A percentile compares a stretch with the other conserved stretches of the same genome.
phyloP scores from a whole-genome alignment of 1,139 yeast genomes.

The Protomyces inundatus region DNA sequence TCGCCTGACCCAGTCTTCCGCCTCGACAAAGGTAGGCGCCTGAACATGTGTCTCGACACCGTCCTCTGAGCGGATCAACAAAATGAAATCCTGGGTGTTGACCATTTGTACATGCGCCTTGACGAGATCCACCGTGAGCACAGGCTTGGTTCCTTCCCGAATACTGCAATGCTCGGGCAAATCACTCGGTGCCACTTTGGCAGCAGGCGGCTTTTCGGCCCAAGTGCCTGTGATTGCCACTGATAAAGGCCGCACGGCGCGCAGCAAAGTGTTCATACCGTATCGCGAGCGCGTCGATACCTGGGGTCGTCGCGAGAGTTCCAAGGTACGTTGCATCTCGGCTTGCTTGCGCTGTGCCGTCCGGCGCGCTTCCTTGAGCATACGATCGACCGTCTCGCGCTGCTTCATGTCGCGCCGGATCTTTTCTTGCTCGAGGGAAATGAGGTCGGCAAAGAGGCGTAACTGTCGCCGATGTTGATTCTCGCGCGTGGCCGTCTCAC shows the following conservation, averaged over 20 bases:
- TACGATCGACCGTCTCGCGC: slow-evolving; percentile 44
- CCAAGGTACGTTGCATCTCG: slow-evolving; percentile 27
- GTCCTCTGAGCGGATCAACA: slow-evolving; percentile 57
- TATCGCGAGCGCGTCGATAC: slow-evolving; percentile 28
- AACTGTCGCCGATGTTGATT: neutral
- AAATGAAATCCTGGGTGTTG: slow-evolving; percentile 40
- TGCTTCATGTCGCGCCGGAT: slow-evolving; percentile 50
- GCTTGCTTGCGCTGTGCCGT: slow-evolving; percentile 22
- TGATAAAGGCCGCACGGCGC: slow-evolving; percentile 44
- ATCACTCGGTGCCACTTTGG: slow-evolving; percentile 35
- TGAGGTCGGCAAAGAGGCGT: slow-evolving; percentile 42
- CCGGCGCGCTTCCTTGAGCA: slow-evolving; percentile 29
- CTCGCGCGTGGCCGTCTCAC: slow-evolving; percentile 5
- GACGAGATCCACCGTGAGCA: slow-evolving; percentile 19
- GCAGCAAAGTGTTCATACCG: slow-evolving; percentile 38
- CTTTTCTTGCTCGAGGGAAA: slow-evolving; percentile 50
- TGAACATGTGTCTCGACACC: slow-evolving; percentile 63
- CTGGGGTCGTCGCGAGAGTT: slow-evolving; percentile 31
- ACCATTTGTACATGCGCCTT: slow-evolving; percentile 28
- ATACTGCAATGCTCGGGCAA: slow-evolving; percentile 45
- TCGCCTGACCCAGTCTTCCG: slow-evolving; percentile 66
- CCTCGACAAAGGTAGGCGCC: slow-evolving; percentile 57
- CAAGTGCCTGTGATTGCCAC: slow-evolving; percentile 38
- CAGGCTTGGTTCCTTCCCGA: slow-evolving; percentile 17
- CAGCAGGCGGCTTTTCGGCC: slow-evolving; percentile 5